These are phyloP conservation scores for Amphicarpaea edgeworthii DNA, from an alignment of 306 rosid genomes.

Conservation along the genomic window DNA sequence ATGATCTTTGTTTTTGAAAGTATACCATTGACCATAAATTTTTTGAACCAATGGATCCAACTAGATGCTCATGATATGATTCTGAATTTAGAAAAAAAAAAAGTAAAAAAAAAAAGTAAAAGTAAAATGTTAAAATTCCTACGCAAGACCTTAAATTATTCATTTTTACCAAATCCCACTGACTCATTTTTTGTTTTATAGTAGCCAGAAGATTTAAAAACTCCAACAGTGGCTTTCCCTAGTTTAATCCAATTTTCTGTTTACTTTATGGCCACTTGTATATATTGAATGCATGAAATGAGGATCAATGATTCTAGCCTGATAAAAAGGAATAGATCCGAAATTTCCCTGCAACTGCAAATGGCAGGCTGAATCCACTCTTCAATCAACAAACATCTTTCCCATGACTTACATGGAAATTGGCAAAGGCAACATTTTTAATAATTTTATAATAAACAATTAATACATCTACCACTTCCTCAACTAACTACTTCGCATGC, in stretches of 20 bases:
- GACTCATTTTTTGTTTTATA: neutral
- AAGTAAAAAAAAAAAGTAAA: neutral
- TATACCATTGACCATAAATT: neutral
- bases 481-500: too few relatives aligned
- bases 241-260: conserved; percentile 19
- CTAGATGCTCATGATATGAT: neutral
- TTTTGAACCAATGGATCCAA: conserved; percentile 4
- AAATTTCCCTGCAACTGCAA: conserved; percentile 46
- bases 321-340: conserved; percentile 37
- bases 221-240: conserved; percentile 12
- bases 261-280: conserved; percentile 44
- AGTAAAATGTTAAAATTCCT: conserved; percentile 14
- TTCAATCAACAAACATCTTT: conserved; percentile 40
- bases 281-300: conserved; percentile 18
- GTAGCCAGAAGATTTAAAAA: conserved; percentile 10
- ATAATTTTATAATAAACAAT: too few relatives aligned
- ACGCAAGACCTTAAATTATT: neutral
- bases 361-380: conserved; percentile 19
- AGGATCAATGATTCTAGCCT: conserved; percentile 33
- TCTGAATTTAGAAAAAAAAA: conserved; percentile 2
- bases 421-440: neutral
- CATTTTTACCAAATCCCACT: conserved; percentile 42
- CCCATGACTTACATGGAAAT: conserved; percentile 33
- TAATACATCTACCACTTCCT: too few relatives aligned
- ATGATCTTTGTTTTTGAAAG: conserved; percentile 1